phyloP scores from a whole-genome alignment of 768 basidiomycete genomes.

The Amanita rubescens region DNA sequence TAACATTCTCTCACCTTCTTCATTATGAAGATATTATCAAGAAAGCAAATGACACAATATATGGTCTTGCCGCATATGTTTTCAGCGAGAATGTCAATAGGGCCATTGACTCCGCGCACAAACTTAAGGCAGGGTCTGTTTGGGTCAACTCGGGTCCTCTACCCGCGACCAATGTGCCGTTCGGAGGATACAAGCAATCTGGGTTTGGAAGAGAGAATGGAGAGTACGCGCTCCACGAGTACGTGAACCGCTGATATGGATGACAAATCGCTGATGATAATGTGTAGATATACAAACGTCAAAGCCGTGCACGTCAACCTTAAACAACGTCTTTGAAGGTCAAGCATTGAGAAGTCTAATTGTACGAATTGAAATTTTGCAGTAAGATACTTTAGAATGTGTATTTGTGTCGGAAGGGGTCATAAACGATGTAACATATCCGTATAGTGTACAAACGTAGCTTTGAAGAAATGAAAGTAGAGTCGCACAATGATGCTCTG shows the following conservation, averaged over 20 bases:
- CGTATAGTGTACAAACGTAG: no score
- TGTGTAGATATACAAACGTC: slow-evolving; percentile 43
- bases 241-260: slow-evolving; percentile 14
- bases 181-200: slow-evolving; percentile 70
- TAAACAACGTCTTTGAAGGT: slow-evolving; percentile 13
- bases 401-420: no score
- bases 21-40: slow-evolving; percentile 2
- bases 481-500: no score
- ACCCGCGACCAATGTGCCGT: slow-evolving; percentile 46
- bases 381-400: no score
- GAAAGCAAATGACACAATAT: slow-evolving; percentile 60
- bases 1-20: background rate
- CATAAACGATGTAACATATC: no score
- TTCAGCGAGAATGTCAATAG: slow-evolving; percentile 76
- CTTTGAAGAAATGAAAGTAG: no score
- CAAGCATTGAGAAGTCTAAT: no score
- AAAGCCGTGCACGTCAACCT: slow-evolving; percentile 62
- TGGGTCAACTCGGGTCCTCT: slow-evolving; percentile 38
- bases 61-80: slow-evolving; percentile 80
- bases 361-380: no score
- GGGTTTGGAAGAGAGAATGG: slow-evolving; percentile 67
- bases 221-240: slow-evolving; percentile 53
- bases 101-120: slow-evolving; percentile 66
- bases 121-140: slow-evolving; percentile 73
- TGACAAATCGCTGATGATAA: background rate